phyloP scores from a whole-genome alignment of 495 filamentous ascomycete genomes.

The Hyaloscypha variabilis region DNA sequence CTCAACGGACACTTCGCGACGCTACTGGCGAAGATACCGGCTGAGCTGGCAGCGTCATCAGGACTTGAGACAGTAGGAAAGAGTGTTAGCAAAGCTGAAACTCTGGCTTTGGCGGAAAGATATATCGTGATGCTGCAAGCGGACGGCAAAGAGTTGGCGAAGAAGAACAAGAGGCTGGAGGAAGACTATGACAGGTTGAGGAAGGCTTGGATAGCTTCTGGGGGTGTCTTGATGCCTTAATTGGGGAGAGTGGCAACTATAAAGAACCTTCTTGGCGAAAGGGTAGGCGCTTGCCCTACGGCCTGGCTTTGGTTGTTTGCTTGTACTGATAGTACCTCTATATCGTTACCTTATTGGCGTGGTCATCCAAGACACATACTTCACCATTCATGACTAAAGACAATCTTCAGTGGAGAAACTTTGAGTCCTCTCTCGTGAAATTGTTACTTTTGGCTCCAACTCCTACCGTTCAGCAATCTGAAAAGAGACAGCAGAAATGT shows the following conservation, averaged over 20 bases:
- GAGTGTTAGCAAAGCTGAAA: slow-evolving; percentile 48
- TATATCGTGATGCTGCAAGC: slow-evolving; percentile 45
- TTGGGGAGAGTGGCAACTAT: neutral
- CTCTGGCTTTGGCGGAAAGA: slow-evolving; percentile 44
- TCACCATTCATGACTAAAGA: too few species aligned
- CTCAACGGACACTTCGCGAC: slow-evolving; percentile 48
- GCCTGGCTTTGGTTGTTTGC: neutral
- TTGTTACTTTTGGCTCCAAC: too few species aligned
- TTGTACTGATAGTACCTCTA: too few species aligned
- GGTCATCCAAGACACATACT: too few species aligned
- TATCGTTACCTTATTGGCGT: too few species aligned
- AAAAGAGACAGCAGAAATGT: too few species aligned
- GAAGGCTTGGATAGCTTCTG: slow-evolving; percentile 26
- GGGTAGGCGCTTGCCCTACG: neutral
- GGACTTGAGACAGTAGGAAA: slow-evolving; percentile 31
- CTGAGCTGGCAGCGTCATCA: slow-evolving; percentile 18
- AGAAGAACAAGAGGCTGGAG: slow-evolving; percentile 38
- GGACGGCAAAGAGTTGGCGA: slow-evolving; percentile 36
- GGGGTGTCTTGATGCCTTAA: slow-evolving; percentile 10
- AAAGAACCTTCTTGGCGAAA: neutral
- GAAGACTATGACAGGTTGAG: slow-evolving; percentile 36
- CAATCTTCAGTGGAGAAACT: too few species aligned
- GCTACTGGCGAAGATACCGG: slow-evolving; percentile 41
- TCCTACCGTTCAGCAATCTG: too few species aligned
- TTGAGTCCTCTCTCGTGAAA: too few species aligned